Conservation (phyloP, 768 basidiomycete genomes). For the Mycena leptocephala region DNA sequence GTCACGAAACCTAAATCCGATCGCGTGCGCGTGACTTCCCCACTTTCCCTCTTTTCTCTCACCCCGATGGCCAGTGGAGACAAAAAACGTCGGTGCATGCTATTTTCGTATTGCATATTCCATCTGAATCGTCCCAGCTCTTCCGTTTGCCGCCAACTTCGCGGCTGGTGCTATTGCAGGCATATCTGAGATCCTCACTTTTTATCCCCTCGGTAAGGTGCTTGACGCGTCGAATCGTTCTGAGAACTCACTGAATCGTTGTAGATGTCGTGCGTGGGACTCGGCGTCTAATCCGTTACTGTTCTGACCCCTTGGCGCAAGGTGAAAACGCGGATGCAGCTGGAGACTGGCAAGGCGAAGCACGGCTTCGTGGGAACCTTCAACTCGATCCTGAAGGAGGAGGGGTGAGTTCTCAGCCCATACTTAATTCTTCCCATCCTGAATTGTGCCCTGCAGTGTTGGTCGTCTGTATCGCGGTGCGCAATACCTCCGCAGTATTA, state of each 20-base stretch:
- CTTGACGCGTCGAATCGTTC: conserved; percentile 1
- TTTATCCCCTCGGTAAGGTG: conserved; percentile 89
- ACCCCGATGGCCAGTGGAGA: conserved; percentile 46
- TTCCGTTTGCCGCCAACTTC: conserved; percentile 91
- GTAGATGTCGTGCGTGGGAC: conserved; percentile 86
- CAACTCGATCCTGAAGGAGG: conserved; percentile 85
- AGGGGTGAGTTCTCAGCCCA: conserved; percentile 77
- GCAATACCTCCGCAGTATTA: conserved; percentile 13
- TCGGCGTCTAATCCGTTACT: conserved; percentile 1
- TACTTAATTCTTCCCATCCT: background rate
- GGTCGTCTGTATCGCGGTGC: conserved; percentile 92
- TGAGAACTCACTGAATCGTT: conserved; percentile 3
- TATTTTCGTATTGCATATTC: too few species aligned
- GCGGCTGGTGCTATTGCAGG: conserved; percentile 97
- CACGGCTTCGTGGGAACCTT: conserved; percentile 89
- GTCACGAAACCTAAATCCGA: background rate
- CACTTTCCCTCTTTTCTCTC: conserved; percentile 17
- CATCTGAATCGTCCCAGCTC: conserved; percentile 62
- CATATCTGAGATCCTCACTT: conserved; percentile 86
- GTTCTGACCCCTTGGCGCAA: conserved; percentile 47
- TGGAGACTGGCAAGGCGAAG: conserved; percentile 87
- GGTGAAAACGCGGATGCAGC: conserved; percentile 99
- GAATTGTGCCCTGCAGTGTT: conserved; percentile 58
- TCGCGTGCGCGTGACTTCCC: background rate
- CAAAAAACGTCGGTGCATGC: conserved; percentile 50